Base-by-base conservation (phyloP, 2,329 filamentous ascomycete species). In the Fusarium falciforme region DNA sequence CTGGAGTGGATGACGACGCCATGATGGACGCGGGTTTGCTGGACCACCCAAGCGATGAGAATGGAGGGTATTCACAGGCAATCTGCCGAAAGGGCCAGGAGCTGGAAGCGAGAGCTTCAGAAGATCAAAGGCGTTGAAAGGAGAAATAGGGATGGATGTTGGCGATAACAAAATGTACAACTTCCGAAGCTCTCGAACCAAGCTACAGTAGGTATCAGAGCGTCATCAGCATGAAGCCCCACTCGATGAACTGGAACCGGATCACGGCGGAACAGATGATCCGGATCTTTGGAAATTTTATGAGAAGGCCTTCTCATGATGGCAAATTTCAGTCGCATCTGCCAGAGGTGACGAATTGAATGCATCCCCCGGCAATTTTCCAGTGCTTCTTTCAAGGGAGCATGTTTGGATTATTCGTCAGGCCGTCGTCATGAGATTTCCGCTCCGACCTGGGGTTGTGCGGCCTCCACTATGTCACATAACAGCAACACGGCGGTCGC, bases 1-100 rank as follows among this genome's bases (percentile, higher is more conserved):
- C 86, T 35, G 89, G 85, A 76, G 89, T 88, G 59, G 92, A 94
- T 67, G 92, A 93, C 69, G 92, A 94, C 69, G 92, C 91, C 92
- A 94, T 94, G 73, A 64, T 71, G 73, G 54, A 31, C 60, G 33
- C 20, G 29, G 55, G 3, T n/a, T 17, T 61, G 20, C 3, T 63
- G n/a, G 31, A 57, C 17, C 12, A 44, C 27, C 20, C 8, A 64
- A 54, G 58, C 29, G 14, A 31, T 22, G 22, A 27, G 10, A 63
- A 36, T 44, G 36, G 10, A 16, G 16, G 29, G n/a, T n/a, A 20
- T 22, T 35, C n/a, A 42, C 14, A 60, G 22, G 5, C 49, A 59
- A 54, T 54, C 27, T 54, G 47, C n/a, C 6, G 27, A 54, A 16
- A 33, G 36, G 5, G 36, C 10, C n/a, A 16, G 25, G 2, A 12